A percentile compares a stretch with the other conserved stretches of the same genome.
These are phyloP conservation scores for Cyclotella kingstonii DNA, from an alignment of 108 stramenopile genomes.

Conservation along the genomic window DNA sequence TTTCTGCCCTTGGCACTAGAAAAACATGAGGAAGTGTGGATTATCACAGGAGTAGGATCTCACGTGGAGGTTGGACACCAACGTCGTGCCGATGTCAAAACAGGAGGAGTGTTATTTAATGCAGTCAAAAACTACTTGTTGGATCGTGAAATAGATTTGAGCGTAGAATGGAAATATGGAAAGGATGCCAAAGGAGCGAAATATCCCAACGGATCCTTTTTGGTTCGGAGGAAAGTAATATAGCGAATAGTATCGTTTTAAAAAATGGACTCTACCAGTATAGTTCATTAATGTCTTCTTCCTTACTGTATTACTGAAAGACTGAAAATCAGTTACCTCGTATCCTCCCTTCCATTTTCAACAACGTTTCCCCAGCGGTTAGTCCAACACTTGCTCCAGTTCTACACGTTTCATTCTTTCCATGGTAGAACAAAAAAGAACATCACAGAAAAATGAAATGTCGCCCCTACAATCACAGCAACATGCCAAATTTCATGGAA, in stretches of 20 bases:
- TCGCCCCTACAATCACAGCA: conserved; percentile 63
- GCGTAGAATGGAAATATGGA: conserved; percentile 30
- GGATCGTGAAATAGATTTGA: conserved; percentile 26
- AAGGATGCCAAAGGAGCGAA: conserved; percentile 36
- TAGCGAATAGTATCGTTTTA: neutral
- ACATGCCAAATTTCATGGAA: conserved; percentile 87
- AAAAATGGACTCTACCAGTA: no score
- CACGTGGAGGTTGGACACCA: conserved; percentile 45
- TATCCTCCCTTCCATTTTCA: no score
- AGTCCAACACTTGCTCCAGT: neutral
- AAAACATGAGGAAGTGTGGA: conserved; percentile 38
- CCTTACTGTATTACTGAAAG: no score
- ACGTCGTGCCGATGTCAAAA: conserved; percentile 8
- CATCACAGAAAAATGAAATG: conserved; percentile 68
- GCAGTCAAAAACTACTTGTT: conserved; percentile 37
- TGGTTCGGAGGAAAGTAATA: conserved; percentile 21
- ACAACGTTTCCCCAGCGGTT: no score
- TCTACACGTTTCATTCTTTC: conserved; percentile 14
- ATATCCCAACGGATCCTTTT: conserved; percentile 40
- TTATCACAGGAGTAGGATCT: conserved; percentile 37
- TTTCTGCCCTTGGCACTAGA: conserved; percentile 33
- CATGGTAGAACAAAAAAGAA: conserved; percentile 66
- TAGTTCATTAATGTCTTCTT: no score
- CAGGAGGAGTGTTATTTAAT: conserved; percentile 46
- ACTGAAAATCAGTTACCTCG: no score